Base-by-base conservation (phyloP, 371 early-diverging fungal genomes). In the Mortierella sp. region DNA sequence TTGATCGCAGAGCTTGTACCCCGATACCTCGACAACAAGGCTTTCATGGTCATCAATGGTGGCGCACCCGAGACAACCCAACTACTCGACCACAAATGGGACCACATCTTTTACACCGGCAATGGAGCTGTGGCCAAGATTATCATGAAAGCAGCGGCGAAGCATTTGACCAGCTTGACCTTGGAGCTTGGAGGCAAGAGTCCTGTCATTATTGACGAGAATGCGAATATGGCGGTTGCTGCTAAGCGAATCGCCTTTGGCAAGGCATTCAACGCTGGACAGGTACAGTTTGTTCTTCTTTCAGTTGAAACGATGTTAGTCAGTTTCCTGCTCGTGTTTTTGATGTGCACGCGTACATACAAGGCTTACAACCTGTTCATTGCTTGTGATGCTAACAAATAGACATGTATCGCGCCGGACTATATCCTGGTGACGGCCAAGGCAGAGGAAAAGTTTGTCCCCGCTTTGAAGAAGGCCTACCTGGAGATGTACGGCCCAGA, bases 41-140 rank as follows among this genome's bases (percentile, higher is more conserved):
- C 92, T 55, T 90, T 94, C 70, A 90, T 90, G 28, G 90, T 96
- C 19, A 92, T 98, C 57, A 94, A 95, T 82, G 98, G 98, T 53
- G 96, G 89, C 44, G 93, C 93, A 2, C 90, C 91, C 16, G 95
- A 97, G 88, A 93, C 97, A 4, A 95, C 96, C 1, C 88, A 77
- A 44, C 86, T 98, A 81, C 90, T 98, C 40, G 89, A 90, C 54
- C 81, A 93, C 74, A 87, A 88, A 75, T 96, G 94, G 78, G 96
- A 97, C 87, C 95, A 96, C 82, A 96, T 96, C 88, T 95, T 96
- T 69, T 98, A 96, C 86, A 98, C 98, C 6, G 98, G 98, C 76
- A 94, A 91, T 80, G 90, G 92, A 37, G 50, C 73, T 6, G 96
- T 98, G 14, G 98, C 94, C 74, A 93, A 92, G 82, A 91, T 97